Percentiles rank a stretch among this genome's conserved stretches.
Evolutionary conservation across 192 early-diverging fungal genomes (phyloP).

Genomic region (Podila horticola): DNA sequence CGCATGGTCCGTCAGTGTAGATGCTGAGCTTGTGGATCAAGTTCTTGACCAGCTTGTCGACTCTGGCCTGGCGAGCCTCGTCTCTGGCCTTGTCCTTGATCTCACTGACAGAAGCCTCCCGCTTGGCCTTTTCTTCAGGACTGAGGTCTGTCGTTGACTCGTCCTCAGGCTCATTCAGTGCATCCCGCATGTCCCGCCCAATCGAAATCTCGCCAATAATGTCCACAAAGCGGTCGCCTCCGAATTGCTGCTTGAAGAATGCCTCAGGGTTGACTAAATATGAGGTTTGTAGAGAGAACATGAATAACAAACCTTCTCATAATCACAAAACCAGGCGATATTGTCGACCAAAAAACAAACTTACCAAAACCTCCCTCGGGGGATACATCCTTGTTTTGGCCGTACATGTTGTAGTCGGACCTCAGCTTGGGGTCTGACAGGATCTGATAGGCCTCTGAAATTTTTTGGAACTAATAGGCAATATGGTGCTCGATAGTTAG

Average conservation of each 20-base stretch:
- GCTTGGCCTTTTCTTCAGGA: conserved; percentile 67
- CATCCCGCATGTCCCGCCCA: conserved; percentile 90
- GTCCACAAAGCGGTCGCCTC: conserved; percentile 96
- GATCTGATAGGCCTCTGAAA: conserved; percentile 97
- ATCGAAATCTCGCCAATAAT: conserved; percentile 99
- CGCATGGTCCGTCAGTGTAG: conserved; percentile 70
- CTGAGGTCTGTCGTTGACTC: conserved; percentile 54
- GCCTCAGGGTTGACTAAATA: conserved; percentile 86
- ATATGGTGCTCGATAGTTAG: too few species aligned
- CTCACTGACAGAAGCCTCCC: conserved; percentile 65
- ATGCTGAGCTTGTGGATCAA: conserved; percentile 80
- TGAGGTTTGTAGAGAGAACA: neutral
- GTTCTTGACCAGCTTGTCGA: conserved; percentile 77
- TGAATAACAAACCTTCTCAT: too few species aligned
- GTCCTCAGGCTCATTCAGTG: conserved; percentile 70
- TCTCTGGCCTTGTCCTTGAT: conserved; percentile 69
- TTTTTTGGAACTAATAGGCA: conserved; percentile 81
- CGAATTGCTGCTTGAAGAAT: conserved; percentile 97
- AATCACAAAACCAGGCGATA: too few species aligned
- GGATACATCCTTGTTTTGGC: conserved; percentile 59
- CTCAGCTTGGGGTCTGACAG: conserved; percentile 92
- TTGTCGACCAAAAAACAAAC: neutral
- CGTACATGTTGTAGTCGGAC: conserved; percentile 86
- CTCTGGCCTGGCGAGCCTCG: conserved; percentile 65
- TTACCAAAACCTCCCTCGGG: conserved; percentile 75